These are phyloP conservation scores for Cyclotella kingstonii DNA, from an alignment of 108 stramenopile species.

Conservation along the genomic window DNA sequence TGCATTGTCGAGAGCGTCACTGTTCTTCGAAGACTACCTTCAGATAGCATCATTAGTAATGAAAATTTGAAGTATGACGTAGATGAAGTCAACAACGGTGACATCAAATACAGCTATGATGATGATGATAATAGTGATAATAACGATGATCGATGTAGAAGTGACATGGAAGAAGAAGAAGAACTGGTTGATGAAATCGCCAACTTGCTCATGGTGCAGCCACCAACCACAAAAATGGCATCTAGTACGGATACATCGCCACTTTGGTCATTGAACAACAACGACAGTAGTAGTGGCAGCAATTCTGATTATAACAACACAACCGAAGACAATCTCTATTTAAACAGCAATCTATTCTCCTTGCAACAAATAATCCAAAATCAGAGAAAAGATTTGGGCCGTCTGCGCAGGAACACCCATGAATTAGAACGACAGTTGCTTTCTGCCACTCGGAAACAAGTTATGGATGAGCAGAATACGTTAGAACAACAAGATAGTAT, in stretches of 20 bases:
- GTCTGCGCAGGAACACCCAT: slow-evolving; percentile 15
- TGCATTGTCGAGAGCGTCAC: no score
- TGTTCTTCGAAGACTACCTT: no score
- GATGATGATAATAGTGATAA: no score
- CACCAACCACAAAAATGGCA: background rate
- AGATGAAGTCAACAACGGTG: no score
- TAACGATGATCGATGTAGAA: no score
- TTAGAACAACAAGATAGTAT: background rate
- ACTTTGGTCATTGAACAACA: background rate
- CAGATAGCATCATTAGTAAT: no score
- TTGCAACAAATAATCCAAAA: slow-evolving; percentile 7
- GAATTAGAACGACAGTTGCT: slow-evolving; percentile 19
- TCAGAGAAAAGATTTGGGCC: slow-evolving; percentile 25
- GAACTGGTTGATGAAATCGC: slow-evolving; percentile 8
- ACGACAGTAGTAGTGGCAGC: no score
- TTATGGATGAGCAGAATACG: slow-evolving; percentile 4
- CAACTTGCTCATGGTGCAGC: slow-evolving; percentile 9
- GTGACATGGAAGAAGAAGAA: background rate
- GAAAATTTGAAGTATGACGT: no score
- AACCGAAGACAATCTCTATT: slow-evolving; percentile 6
- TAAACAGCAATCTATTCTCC: slow-evolving; percentile 19
- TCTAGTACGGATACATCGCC: background rate
- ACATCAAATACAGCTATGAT: no score
- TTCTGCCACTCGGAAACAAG: slow-evolving; percentile 13
- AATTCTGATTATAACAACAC: slow-evolving; percentile 4